Evolutionary conservation across 2,329 filamentous ascomycete genomes (phyloP).

Genomic region (Trichoderma sp.): DNA sequence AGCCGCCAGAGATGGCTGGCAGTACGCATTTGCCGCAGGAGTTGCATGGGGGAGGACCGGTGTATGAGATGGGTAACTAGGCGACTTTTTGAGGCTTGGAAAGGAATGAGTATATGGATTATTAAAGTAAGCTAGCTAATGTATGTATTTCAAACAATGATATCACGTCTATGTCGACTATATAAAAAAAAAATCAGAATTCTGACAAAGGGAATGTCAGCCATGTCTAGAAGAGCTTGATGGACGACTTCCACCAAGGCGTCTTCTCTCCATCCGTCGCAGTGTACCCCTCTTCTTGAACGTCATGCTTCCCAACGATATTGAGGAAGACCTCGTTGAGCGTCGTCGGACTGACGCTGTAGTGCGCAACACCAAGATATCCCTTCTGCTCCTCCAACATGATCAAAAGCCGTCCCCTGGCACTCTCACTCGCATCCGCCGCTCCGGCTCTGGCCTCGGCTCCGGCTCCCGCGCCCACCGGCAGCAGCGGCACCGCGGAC

Average conservation of each 20-base stretch:
- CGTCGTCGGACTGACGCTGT: constrained; percentile 80
- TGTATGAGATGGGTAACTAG: constrained; percentile 20
- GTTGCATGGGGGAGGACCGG: constrained; percentile 7
- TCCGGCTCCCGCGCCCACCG: too few species aligned
- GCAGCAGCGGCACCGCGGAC: constrained; percentile 9
- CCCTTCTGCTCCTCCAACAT: constrained; percentile 69
- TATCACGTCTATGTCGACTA: constrained; percentile 19
- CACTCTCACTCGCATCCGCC: constrained; percentile 39
- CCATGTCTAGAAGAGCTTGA: constrained; percentile 10
- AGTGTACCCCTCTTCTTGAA: constrained; percentile 67
- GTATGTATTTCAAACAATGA: constrained; percentile 14
- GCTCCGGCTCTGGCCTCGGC: not conserved
- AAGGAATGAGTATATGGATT: not conserved
- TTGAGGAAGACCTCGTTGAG: constrained; percentile 83
- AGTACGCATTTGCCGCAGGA: constrained; percentile 19
- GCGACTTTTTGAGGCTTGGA: not conserved
- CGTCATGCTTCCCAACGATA: constrained; percentile 75
- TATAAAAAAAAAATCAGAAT: not conserved
- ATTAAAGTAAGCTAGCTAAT: constrained; percentile 7
- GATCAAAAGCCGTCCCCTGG: constrained; percentile 69
- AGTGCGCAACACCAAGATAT: constrained; percentile 73
- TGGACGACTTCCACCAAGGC: constrained; percentile 32
- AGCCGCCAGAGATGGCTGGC: constrained; percentile 16
- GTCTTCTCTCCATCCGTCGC: constrained; percentile 33
- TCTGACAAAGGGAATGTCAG: not conserved